These are phyloP conservation scores for Salicornia ramosissima DNA, from an alignment of 148 eudicot species.

Conservation along the genomic window DNA sequence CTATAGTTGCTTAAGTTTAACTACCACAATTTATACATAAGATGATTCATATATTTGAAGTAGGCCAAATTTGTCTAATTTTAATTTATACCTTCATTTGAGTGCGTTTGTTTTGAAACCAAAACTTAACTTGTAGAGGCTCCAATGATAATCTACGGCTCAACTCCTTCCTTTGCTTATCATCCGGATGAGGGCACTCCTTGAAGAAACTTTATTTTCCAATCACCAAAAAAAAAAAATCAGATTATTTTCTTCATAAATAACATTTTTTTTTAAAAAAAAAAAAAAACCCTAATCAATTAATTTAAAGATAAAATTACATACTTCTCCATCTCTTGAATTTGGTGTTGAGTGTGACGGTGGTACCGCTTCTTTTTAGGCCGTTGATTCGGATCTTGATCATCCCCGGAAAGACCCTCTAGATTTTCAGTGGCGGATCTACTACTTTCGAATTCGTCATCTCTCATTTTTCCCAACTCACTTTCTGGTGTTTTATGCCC, in stretches of 20 bases:
- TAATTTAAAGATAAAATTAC: neutral
- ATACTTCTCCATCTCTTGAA: slow-evolving; percentile 93
- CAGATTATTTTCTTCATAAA: neutral
- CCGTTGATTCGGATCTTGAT: slow-evolving; percentile 77
- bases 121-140: slow-evolving; percentile 94
- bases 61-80: too few relatives aligned
- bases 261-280: too few relatives aligned
- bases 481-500: slow-evolving; percentile 51
- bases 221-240: neutral
- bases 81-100: slow-evolving; percentile 84
- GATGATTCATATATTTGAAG: too few relatives aligned
- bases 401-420: slow-evolving; percentile 81
- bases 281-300: neutral
- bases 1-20: too few relatives aligned
- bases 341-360: slow-evolving; percentile 95
- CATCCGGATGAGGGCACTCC: slow-evolving; percentile 98
- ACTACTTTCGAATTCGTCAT: slow-evolving; percentile 74
- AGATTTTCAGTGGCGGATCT: slow-evolving; percentile 75
- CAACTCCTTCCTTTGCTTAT: slow-evolving; percentile 96
- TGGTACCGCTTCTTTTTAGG: slow-evolving; percentile 88
- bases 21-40: too few relatives aligned
- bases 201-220: slow-evolving; percentile 60
- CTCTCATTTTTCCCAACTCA: slow-evolving; percentile 60
- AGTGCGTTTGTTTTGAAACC: slow-evolving; percentile 99
- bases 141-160: slow-evolving; percentile 70